Percentiles rank a stretch among this genome's conserved stretches.
Conservation (phyloP, 345 rosid genomes). For the Gossypium longicalyx region DNA sequence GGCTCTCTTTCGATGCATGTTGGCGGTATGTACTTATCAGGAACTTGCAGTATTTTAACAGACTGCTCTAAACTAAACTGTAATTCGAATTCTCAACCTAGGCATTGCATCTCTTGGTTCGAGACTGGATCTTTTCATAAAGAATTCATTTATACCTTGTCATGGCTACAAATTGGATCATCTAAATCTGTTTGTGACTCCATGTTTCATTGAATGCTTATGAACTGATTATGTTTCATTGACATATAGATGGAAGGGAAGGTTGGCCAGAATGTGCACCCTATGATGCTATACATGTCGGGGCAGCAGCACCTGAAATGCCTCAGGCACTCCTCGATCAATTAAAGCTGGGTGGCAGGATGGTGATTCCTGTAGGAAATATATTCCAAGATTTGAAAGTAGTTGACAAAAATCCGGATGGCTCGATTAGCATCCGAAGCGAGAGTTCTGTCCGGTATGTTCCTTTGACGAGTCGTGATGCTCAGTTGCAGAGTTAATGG, state of each 20-base stretch:
- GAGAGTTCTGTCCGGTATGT: constrained; percentile 84
- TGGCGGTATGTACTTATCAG: constrained; percentile 52
- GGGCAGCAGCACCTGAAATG: constrained; percentile 92
- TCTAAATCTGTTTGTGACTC: neutral
- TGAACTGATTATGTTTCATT: neutral
- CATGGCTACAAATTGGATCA: neutral
- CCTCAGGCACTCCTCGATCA: constrained; percentile 81
- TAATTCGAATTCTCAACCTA: neutral
- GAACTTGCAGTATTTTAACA: neutral
- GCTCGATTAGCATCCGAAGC: constrained; percentile 50
- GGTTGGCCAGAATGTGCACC: constrained; percentile 86
- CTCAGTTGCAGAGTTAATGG: constrained; percentile 48
- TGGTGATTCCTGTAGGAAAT: constrained; percentile 93
- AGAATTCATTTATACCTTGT: too few species aligned
- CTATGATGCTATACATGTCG: constrained; percentile 91
- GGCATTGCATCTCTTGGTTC: too few species aligned
- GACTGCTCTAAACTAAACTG: too few species aligned
- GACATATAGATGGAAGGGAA: constrained; percentile 66
- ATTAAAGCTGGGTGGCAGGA: constrained; percentile 87
- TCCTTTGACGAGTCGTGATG: constrained; percentile 79
- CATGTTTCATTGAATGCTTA: neutral
- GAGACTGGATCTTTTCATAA: too few species aligned
- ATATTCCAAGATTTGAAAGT: constrained; percentile 76
- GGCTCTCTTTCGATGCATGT: constrained; percentile 71
- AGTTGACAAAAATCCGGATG: constrained; percentile 65